Base-by-base conservation (phyloP, 768 basidiomycete genomes). In the Psilocybe sp. region DNA sequence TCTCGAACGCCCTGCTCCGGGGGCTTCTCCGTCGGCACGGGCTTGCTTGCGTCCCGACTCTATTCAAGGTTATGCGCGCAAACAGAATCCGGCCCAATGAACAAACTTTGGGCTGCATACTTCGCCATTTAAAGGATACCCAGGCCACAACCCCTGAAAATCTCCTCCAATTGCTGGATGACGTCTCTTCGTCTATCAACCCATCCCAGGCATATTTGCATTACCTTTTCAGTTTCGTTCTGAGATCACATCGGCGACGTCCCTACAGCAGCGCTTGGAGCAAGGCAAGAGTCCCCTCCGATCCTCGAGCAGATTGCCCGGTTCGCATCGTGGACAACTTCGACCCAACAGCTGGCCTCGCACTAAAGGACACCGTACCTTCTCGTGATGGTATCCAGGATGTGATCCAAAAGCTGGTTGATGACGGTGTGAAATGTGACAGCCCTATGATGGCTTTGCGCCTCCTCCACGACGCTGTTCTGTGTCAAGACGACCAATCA, bases 1-100 rank as follows among this genome's bases (percentile, higher is more conserved):
- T 87, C 20, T 80, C 87, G 69, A 89, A 92, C 60, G 73, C 81
- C 15, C 65, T 86, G 15, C 66, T 89, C 11, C 67, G 69, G 44
- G 79, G 80, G 35, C 52, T 80, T 16, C 62, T 88, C 47, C 63
- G 60, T 18, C 65, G 67, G 36, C 71, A 71, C 51, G 85, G 85
- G 36, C 64, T 89, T 40, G 52, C 66, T 34, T 75, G 70, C 33
- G 73, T 80, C 47, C 70, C 65, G 15, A 54, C 55, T 40, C 63
- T 88, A 38, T 66, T 85, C 49, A 69, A 66, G 23, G 69, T 84
- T 44, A 88, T 92, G 86, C 69, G 65, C 34, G 59, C 68, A 23
- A 70, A 71, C 48, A 60, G 72, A 14, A 60, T 92, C 45, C 61
- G 59, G 33, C 82, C 82, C 19, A 77, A 87, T 64, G 60, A 71